Evolutionary conservation across 306 rosid species (phyloP).

Genomic region (Medicago truncatula): DNA sequence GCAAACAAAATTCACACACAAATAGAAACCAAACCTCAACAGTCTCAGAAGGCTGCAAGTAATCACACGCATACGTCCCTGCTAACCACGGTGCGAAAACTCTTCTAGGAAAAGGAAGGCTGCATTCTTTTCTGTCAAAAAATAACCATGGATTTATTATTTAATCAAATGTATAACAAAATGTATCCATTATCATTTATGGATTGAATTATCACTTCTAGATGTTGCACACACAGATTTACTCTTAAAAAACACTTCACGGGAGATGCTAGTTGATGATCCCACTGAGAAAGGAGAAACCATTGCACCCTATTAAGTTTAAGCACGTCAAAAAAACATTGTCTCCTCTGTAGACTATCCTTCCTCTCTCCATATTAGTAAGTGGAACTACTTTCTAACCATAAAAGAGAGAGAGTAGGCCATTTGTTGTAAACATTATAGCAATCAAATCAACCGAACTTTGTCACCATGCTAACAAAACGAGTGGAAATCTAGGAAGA

Average conservation of each 20-base stretch:
- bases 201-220: slow-evolving; percentile 19
- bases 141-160: slow-evolving; percentile 12
- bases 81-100: slow-evolving; percentile 91
- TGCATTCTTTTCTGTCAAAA: slow-evolving; percentile 68
- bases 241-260: neutral
- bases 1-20: slow-evolving; percentile 24
- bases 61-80: slow-evolving; percentile 73
- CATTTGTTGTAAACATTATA: no score
- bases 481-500: no score
- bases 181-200: neutral
- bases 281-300: neutral
- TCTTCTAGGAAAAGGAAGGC: slow-evolving; percentile 85
- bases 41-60: slow-evolving; percentile 85
- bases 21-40: slow-evolving; percentile 65
- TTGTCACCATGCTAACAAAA: no score
- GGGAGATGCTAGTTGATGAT: slow-evolving; percentile 1
- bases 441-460: no score
- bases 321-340: neutral
- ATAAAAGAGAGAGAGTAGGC: no score
- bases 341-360: neutral
- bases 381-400: no score
- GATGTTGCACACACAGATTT: neutral
- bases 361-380: no score
- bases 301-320: no score
- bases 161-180: slow-evolving; percentile 33